These are phyloP conservation scores for Quercus engelmannii DNA, from an alignment of 306 rosid genomes.

Conservation along the genomic window DNA sequence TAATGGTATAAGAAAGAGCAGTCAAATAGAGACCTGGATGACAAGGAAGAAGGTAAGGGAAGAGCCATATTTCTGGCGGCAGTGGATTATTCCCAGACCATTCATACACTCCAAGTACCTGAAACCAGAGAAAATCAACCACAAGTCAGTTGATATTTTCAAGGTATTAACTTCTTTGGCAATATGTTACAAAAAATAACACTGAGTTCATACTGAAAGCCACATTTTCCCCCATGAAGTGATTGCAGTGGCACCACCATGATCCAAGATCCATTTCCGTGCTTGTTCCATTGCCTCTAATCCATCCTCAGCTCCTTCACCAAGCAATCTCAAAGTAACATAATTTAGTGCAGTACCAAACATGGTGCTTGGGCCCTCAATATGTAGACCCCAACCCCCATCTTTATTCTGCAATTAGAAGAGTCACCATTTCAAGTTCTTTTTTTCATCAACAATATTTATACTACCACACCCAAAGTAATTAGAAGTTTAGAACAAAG, in stretches of 20 bases:
- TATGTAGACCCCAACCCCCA: constrained; percentile 93
- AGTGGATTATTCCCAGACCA: constrained; percentile 97
- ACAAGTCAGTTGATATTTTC: too few species aligned
- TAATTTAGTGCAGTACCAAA: constrained; percentile 74
- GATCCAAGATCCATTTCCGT: too few species aligned
- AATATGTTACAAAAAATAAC: too few species aligned
- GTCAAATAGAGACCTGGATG: constrained; percentile 66
- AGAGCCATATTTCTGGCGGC: constrained; percentile 95
- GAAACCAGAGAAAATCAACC: constrained; percentile 6
- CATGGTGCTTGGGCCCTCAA: constrained; percentile 92
- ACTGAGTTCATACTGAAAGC: too few species aligned
- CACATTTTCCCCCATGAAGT: too few species aligned
- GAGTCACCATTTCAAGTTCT: background rate
- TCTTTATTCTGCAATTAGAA: constrained; percentile 62
- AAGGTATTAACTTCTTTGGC: too few species aligned
- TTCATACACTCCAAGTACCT: constrained; percentile 85
- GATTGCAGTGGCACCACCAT: too few species aligned
- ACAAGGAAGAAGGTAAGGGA: constrained; percentile 65
- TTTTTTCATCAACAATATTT: background rate
- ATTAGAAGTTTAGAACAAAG: background rate
- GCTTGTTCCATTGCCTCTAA: too few species aligned
- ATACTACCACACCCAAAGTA: background rate
- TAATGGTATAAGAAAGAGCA: background rate
- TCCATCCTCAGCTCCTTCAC: too few species aligned
- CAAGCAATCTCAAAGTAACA: constrained; percentile 66